Evolutionary conservation across 495 filamentous ascomycete genomes (phyloP).

Genomic region (Usnea hakonensis): DNA sequence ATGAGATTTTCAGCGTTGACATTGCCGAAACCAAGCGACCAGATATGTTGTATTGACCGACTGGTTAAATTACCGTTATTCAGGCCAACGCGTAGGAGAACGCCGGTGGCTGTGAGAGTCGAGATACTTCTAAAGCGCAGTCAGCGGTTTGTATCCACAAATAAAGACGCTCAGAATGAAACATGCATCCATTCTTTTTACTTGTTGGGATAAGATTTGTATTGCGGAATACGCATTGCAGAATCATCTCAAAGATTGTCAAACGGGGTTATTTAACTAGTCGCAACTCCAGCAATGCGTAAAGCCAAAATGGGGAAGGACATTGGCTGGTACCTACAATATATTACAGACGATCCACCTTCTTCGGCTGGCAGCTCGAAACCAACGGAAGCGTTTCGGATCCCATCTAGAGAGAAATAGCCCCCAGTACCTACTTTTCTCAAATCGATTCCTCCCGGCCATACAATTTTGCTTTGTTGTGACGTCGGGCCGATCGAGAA

Average conservation of each 20-base stretch:
- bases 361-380: no score
- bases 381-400: not conserved
- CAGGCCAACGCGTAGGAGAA: constrained; percentile 1
- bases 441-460: constrained; percentile 20
- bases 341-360: no score
- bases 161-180: not conserved
- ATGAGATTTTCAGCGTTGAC: constrained; percentile 25
- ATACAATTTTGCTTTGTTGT: constrained; percentile 32
- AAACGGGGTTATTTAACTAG: no score
- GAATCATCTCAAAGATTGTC: no score
- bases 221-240: no score
- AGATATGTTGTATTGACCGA: constrained; percentile 18
- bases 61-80: constrained; percentile 6
- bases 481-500: constrained; percentile 37
- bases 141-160: not conserved
- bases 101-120: not conserved
- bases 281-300: no score
- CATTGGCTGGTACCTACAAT: no score
- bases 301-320: no score
- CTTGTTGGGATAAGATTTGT: no score
- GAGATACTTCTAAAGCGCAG: not conserved
- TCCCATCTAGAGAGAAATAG: constrained; percentile 12
- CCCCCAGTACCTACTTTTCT: constrained; percentile 13
- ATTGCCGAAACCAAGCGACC: constrained; percentile 27
- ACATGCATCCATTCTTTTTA: not conserved